Evolutionary conservation across 2,329 filamentous ascomycete genomes (phyloP).

Genomic region (Fusarium proliferatum): DNA sequence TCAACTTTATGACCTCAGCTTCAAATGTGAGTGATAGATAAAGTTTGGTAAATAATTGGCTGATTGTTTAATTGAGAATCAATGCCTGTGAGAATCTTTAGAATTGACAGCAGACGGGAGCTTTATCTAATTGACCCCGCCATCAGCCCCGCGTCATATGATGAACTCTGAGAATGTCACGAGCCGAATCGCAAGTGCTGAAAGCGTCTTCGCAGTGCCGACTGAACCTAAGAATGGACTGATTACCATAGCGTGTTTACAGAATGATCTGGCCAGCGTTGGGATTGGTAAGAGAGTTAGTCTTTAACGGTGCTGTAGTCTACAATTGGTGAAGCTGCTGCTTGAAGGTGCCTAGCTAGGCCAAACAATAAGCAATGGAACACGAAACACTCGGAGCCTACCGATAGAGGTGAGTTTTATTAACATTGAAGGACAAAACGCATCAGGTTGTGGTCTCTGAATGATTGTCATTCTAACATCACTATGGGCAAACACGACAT

Average conservation of each 20-base stretch:
- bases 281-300: not conserved
- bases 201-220: not conserved
- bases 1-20: not conserved
- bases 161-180: conserved; percentile 24
- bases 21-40: fast-evolving
- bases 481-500: not conserved
- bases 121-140: conserved; percentile 33
- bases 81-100: not conserved
- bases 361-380: not conserved
- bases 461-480: not conserved
- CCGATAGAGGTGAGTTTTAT: not conserved
- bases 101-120: not conserved
- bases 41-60: too few species aligned
- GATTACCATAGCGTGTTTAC: not conserved
- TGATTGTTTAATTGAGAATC: too few species aligned
- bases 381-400: not conserved
- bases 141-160: conserved; percentile 42
- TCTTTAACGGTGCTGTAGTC: not conserved
- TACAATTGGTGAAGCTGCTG: not conserved
- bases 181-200: not conserved
- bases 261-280: not conserved
- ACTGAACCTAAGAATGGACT: not conserved
- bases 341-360: too few species aligned
- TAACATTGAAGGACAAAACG: not conserved
- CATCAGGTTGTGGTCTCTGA: not conserved